These are phyloP conservation scores for Physcomitrellopsis africana DNA, from an alignment of 225 moss, liverwort and hornwort species.

Conservation along the genomic window DNA sequence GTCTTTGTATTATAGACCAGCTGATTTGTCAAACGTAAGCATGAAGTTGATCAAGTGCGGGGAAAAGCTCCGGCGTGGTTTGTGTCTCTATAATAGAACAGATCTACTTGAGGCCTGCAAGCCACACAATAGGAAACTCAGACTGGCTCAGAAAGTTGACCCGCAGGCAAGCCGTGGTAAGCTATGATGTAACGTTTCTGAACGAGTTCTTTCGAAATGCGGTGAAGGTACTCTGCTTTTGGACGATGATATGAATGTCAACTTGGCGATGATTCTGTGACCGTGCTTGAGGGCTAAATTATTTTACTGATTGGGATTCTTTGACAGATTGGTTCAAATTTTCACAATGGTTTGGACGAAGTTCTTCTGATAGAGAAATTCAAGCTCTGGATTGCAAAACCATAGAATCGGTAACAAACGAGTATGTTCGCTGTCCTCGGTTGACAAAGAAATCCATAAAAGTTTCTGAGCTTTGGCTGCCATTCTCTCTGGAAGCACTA, in stretches of 20 bases:
- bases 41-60: slow-evolving; percentile 74
- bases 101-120: slow-evolving; percentile 69
- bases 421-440: slow-evolving; percentile 46
- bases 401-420: slow-evolving; percentile 37
- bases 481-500: slow-evolving; percentile 66
- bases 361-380: slow-evolving; percentile 23
- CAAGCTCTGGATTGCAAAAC: slow-evolving; percentile 60
- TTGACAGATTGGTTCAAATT: slow-evolving; percentile 47
- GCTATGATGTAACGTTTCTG: slow-evolving; percentile 1
- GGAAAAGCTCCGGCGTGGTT: slow-evolving; percentile 39
- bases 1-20: slow-evolving; percentile 67
- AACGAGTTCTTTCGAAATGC: neutral
- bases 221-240: neutral
- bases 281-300: neutral
- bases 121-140: slow-evolving; percentile 50
- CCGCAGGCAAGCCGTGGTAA: slow-evolving; percentile 38
- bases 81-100: slow-evolving; percentile 65
- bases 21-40: slow-evolving; percentile 65
- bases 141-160: slow-evolving; percentile 49
- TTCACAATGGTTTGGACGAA: slow-evolving; percentile 41
- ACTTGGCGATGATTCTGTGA: neutral
- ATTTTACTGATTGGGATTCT: neutral
- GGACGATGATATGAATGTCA: neutral
- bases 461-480: slow-evolving; percentile 48
- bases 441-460: slow-evolving; percentile 40